These are phyloP conservation scores for Acidomyces sp. DNA, from an alignment of 495 filamentous ascomycete genomes.

Conservation along the genomic window DNA sequence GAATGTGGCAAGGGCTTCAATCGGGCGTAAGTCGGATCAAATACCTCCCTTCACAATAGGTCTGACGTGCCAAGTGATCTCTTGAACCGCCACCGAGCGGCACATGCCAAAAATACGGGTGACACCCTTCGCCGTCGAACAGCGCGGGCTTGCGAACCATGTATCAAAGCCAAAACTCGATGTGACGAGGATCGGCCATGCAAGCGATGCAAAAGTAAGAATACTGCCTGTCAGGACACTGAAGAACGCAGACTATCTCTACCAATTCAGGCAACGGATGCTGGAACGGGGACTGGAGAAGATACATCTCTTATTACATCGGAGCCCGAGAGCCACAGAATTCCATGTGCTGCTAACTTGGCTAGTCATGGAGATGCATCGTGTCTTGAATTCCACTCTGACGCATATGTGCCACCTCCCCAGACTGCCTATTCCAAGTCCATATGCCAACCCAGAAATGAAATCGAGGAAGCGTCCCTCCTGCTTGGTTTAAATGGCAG, in stretches of 20 bases:
- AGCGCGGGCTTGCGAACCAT: conserved; percentile 21
- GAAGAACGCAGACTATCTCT: conserved; percentile 1
- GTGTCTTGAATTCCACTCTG: too few species aligned
- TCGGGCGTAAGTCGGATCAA: conserved; percentile 6
- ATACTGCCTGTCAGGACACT: conserved; percentile 14
- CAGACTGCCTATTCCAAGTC: too few species aligned
- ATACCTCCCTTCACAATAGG: background rate
- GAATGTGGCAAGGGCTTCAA: conserved; percentile 16
- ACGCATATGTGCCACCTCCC: too few species aligned
- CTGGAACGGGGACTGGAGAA: too few species aligned
- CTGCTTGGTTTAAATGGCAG: conserved; percentile 5
- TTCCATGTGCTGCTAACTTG: too few species aligned
- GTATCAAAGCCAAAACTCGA: conserved; percentile 19
- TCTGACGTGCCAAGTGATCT: conserved; percentile 18
- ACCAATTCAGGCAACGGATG: too few species aligned
- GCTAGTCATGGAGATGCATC: too few species aligned
- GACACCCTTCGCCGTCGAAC: conserved; percentile 4
- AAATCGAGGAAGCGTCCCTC: conserved; percentile 6
- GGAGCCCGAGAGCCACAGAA: too few species aligned
- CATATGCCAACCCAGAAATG: too few species aligned
- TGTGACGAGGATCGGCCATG: conserved; percentile 24
- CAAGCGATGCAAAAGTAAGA: conserved; percentile 18
- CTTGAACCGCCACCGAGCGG: conserved; percentile 20
- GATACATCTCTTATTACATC: too few species aligned
- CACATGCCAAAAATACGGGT: conserved; percentile 9